Percentiles rank a stretch among this genome's conserved stretches.
Conservation (phyloP, 2,329 filamentous ascomycete genomes). For the Dryadomyces sulphureus region DNA sequence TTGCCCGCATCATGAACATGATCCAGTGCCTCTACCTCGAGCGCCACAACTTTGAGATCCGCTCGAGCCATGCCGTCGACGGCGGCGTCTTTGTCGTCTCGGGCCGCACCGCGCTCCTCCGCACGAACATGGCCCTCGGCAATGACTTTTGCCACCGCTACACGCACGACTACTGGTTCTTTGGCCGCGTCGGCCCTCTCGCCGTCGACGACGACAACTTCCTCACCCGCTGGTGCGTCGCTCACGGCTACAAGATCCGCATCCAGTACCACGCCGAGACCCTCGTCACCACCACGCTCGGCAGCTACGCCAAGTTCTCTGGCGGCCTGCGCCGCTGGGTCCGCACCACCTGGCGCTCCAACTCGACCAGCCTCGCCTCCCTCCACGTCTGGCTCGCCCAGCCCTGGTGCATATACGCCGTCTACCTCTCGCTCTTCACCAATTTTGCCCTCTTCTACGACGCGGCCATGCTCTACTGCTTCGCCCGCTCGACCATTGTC, state of each 20-base stretch:
- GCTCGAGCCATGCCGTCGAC: conserved; percentile 39
- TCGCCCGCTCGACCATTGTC: conserved; percentile 9
- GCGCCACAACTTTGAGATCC: conserved; percentile 47
- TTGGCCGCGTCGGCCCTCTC: conserved; percentile 26
- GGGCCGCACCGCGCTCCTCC: conserved; percentile 35
- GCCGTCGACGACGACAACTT: conserved; percentile 48
- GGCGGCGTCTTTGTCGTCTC: conserved; percentile 44
- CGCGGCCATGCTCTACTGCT: conserved; percentile 21
- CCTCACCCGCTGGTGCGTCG: conserved; percentile 37
- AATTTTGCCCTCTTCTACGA: conserved; percentile 44
- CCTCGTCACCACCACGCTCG: conserved; percentile 36
- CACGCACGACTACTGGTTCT: conserved; percentile 34
- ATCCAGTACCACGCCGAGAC: conserved; percentile 36
- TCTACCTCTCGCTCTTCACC: conserved; percentile 36
- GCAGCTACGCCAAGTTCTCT: conserved; percentile 28
- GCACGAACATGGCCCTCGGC: conserved; percentile 32
- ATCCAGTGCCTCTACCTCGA: conserved; percentile 44
- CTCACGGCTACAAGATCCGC: conserved; percentile 33
- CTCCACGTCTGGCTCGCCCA: conserved; percentile 25
- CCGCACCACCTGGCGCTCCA: conserved; percentile 43
- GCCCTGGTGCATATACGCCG: conserved; percentile 39
- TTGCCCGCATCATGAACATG: conserved; percentile 32
- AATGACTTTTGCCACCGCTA: conserved; percentile 27
- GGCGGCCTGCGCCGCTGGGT: conserved; percentile 41
- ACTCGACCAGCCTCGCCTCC: conserved; percentile 29